phyloP scores from a whole-genome alignment of 176 grass and related monocot genomes.

The Aegilops longissima region DNA sequence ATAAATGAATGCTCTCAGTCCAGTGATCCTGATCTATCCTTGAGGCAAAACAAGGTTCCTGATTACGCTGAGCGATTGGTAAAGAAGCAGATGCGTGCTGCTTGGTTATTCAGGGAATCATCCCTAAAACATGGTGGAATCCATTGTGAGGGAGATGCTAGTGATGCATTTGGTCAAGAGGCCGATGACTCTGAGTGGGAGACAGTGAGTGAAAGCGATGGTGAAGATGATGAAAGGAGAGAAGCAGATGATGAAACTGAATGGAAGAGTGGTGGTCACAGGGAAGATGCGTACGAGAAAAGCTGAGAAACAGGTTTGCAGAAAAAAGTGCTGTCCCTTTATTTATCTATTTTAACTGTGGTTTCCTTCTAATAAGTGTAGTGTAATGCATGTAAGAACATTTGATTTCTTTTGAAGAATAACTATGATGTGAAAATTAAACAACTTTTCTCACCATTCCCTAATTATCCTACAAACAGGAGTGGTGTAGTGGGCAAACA shows the following conservation, averaged over 20 bases:
- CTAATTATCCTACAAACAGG: background rate
- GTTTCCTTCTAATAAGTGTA: constrained; percentile 4
- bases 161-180: constrained; percentile 77
- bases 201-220: constrained; percentile 83
- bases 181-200: constrained; percentile 96
- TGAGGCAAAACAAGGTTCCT: constrained; percentile 97
- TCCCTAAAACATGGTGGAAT: constrained; percentile 83
- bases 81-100: constrained; percentile 94
- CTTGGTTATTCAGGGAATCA: constrained; percentile 98
- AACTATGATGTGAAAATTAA: background rate
- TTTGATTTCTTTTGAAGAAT: background rate
- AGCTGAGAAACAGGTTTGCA: constrained; percentile 50
- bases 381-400: background rate
- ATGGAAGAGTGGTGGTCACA: constrained; percentile 63
- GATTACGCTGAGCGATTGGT: constrained; percentile 97
- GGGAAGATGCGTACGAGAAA: constrained; percentile 59
- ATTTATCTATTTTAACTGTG: background rate
- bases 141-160: constrained; percentile 66
- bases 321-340: background rate
- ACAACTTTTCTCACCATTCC: background rate
- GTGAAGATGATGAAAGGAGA: constrained; percentile 58
- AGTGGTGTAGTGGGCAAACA: background rate
- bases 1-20: constrained; percentile 95
- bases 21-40: constrained; percentile 78
- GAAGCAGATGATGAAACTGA: constrained; percentile 62